Evolutionary conservation across 202 grass and related monocot species (phyloP).

Genomic region (Setaria viridis): DNA sequence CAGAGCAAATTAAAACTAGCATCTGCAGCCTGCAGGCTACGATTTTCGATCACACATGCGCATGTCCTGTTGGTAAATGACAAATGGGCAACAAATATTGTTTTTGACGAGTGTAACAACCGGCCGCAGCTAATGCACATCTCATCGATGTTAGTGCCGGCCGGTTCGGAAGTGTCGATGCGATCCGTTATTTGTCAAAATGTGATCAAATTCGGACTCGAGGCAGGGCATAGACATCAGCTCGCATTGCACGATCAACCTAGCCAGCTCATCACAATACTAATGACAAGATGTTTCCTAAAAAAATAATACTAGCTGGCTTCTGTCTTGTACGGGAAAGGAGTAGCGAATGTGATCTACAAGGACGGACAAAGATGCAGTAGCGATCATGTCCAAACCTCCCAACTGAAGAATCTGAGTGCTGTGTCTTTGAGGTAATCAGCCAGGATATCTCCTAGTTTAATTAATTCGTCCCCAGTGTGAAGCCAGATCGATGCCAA

Average conservation of each 20-base stretch:
- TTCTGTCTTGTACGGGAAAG: neutral
- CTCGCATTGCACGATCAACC: too few species aligned
- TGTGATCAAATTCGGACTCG: too few species aligned
- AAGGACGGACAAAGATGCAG: slow-evolving; percentile 25
- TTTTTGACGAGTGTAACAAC: neutral
- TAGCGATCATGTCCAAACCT: neutral
- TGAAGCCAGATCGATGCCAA: neutral
- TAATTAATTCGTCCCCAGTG: neutral
- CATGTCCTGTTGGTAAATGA: neutral
- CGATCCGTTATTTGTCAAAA: neutral
- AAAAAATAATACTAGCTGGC: neutral
- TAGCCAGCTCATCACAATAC: neutral
- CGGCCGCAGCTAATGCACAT: neutral
- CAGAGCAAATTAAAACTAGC: neutral
- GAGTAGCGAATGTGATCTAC: neutral
- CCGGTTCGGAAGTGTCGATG: neutral
- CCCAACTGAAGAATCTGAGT: slow-evolving; percentile 12
- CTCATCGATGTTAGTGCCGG: neutral
- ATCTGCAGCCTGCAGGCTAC: neutral
- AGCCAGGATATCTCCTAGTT: neutral
- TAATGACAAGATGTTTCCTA: neutral
- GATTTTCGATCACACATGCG: neutral
- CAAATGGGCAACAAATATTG: neutral
- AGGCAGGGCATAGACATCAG: too few species aligned
- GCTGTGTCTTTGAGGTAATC: slow-evolving; percentile 26